Evolutionary conservation across 83 land plant genomes (phyloP), one percentile per base, ranked within the genome.

Genomic region (Diphasiastrum complanatum): DNA sequence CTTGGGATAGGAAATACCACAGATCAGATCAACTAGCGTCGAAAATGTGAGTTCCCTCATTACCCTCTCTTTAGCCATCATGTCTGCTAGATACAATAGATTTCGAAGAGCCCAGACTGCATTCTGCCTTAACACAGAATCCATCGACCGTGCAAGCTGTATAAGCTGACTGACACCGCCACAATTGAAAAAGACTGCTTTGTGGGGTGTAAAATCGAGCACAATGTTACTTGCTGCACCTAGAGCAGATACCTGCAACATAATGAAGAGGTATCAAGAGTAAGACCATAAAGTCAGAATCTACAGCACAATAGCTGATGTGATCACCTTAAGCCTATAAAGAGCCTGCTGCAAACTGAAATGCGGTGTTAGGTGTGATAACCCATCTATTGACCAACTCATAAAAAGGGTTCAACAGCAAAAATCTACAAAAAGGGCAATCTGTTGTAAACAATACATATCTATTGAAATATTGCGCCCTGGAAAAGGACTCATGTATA

Each of bases 101-200:
- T 89, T 93, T 66, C 81, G 79, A 76, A 93, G 77, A 66, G 92
- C 96, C 84, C 82, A 73, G 16, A 89, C 75, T 47, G 96, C 85
- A 66, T 89, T 83, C 62, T 76, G 43, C 72, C 96, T 79, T 4
- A 89, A 63, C 37, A 64, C 49, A 28, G 83, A 65, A 66, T 93
- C 96, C 95, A 88, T 85, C 37, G 99, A 93, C 55, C 67, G 81
- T 32, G 99, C 74, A 29, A 85, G 69, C 48, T 76, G 79, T 52
- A 78, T 74, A 66, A 93, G 92, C 63, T 78, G 72, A 66, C 78
- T 75, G 22, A 82, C 77, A 40, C 81, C 89, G 33, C 88, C 92
- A 74, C 75, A 76, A 28, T 75, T 65, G 25, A 81, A 47, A 57
- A 89, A 75, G 5, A 75, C 66, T 40, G 84, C 61, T 68, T 82